Conservation (phyloP, 192 early-diverging fungal genomes). For the Coemansia sp. region DNA sequence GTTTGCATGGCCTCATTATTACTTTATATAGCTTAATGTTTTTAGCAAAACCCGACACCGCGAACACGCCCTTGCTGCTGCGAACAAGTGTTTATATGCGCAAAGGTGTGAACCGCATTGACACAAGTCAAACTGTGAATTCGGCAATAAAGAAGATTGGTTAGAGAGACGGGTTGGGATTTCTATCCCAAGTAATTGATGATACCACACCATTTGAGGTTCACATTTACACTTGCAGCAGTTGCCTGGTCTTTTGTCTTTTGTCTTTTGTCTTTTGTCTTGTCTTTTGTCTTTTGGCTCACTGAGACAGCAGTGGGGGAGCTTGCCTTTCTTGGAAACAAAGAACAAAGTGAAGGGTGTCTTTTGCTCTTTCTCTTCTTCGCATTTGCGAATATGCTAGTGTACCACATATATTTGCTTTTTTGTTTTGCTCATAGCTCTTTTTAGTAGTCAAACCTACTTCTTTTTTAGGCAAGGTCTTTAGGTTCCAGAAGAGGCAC, state of each 20-base stretch:
- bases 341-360: slow-evolving; percentile 2
- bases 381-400: slow-evolving; percentile 1
- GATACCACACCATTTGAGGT: background rate
- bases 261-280: too few species aligned
- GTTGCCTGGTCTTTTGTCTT: background rate
- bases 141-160: too few species aligned
- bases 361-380: slow-evolving; percentile 7
- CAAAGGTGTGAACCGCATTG: background rate
- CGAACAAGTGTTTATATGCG: background rate
- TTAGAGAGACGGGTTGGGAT: background rate
- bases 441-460: background rate
- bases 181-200: background rate
- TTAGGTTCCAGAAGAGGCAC: background rate
- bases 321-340: background rate
- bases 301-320: background rate
- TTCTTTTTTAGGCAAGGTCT: background rate
- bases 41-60: slow-evolving; percentile 3
- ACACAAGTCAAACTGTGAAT: background rate
- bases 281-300: slow-evolving; percentile 4
- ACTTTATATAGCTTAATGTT: slow-evolving; percentile 14
- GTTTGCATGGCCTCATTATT: background rate
- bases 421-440: slow-evolving; percentile 2
- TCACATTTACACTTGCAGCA: background rate
- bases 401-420: slow-evolving; percentile 10
- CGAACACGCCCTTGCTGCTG: background rate